Evolutionary conservation across 768 basidiomycete species (phyloP), one percentile per base, ranked within the genome.

Genomic region (Rhizopogon vinicolor): DNA sequence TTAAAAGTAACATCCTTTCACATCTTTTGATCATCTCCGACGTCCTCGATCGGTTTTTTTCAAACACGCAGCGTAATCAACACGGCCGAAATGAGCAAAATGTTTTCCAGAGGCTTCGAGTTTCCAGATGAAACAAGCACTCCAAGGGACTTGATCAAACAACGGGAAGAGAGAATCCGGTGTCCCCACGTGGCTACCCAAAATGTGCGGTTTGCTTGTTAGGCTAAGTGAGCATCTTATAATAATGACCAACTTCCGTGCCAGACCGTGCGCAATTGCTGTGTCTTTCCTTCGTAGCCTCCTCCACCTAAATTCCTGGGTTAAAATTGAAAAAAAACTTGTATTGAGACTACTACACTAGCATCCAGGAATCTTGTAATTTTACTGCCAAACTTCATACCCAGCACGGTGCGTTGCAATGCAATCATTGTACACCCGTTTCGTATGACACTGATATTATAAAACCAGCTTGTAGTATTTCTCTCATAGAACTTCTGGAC

Each of bases 101-200:
- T n/a, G 44, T 43, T 51, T 52, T 41, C 25, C 31, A 54, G 25
- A 29, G 29, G 16, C 33, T 55, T 40, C 29, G 37, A 51, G 33
- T 41, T 52, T 55, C n/a, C 37, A 51, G 12, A 16, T 35, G 33
- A 54, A 43, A 44, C 40, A 28, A 45, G 45, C 31, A 33, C 31
- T 9, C 31, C 31, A 33, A 33, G 31, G 31, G 31, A 54, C 56
- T 43, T 41, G 42, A 39, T 14, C 25, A 33, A 41, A 49, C 18
- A 31, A 28, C 18, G 18, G 35, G 12, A 13, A 42, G 41, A 31
- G 43, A 46, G 33, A 51, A 46, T 61, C 54, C 58, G 43, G 62
- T 58, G 56, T 55, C 16, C 49, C 52, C 68, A 70, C 66, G 66
- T 68, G 64, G 60, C 54, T 13, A 55, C 55, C 62, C 52, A 66